Evolutionary conservation across 345 rosid species (phyloP), one percentile per base, ranked within the genome.

Genomic region (Zanthoxylum bungeanum): DNA sequence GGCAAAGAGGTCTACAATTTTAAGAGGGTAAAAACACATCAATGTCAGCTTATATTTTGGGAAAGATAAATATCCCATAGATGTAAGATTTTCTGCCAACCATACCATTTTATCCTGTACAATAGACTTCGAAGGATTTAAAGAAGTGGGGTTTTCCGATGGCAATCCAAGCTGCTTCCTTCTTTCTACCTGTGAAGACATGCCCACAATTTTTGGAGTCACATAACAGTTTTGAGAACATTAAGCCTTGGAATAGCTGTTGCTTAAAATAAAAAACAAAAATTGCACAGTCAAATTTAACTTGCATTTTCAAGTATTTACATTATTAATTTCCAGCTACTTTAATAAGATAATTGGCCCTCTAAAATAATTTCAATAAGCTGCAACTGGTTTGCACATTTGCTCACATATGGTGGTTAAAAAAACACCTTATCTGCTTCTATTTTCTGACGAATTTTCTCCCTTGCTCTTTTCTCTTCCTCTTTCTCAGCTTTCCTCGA

Each of bases 341-440:
- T 51, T 34, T 52, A 6, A 51, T 36, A 52, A 0, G 2, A 5
- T 46, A 8, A 47, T 14, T 19, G 5, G 16, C 47, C 40, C 27
- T 19, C 16, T 51, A 9, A 3, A 49, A 9, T 58, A 66, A 34
- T 24, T 50, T 8, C 7, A 6, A 66, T 51, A 40, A 51, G 66
- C 17, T 25, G 12, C 14, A 37, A 22, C n/a, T 24, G 19, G 28
- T 40, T 21, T 12, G 21, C n/a, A n/a, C n/a, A n/a, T n/a, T n/a
- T n/a, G n/a, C n/a, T n/a, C n/a, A n/a, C n/a, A n/a, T n/a, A n/a
- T 0, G 3, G 44, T 21, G 16, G 60, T 21, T 7, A 60, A 37
- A 17, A 6, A 19, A n/a, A 66, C 24, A 93, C 98, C 97, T 92
- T 92, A 83, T 94, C 98, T 17, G 75, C 78, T 69, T 83, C 85